Evolutionary conservation across 345 rosid genomes (phyloP), one percentile per base, ranked within the genome.

Genomic region (Turnera subulata): DNA sequence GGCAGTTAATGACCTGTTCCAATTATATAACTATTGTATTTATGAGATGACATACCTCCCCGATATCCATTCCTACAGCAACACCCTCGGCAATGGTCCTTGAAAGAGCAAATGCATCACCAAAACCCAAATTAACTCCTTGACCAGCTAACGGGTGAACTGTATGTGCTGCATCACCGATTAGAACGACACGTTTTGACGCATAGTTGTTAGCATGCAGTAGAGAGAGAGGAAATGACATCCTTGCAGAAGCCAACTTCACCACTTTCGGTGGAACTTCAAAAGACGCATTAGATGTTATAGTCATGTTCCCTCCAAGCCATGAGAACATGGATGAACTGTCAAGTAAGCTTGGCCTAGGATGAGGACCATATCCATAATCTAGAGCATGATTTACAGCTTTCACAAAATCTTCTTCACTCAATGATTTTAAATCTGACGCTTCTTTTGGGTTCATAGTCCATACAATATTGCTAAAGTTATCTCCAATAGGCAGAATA

Each of bases 111-210:
- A 57, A 77, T 46, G 94, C 93, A 63, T 91, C 98, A 48, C 85
- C 92, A 62, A 88, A 88, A 46, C 98, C 98, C 77, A 93, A 58
- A 78, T 93, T 89, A 21, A 89, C 99, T 61, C 98, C 96, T 75
- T 93, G 99, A 62, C 97, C 99, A 32, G 97, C 99, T 72, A 89
- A 74, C 7, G 99, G 99, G 70, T 89, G 97, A 58, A 93, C 88
- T 13, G 97, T 82, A 52, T 89, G 99, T 43, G 99, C 97, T 11
- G 97, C 96, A 78, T 87, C 99, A 44, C 98, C 98, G 13, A 88
- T 50, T 17, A 91, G 85, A 64, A 76, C 96, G 49, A 82, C 77
- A 33, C 76, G 92, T 51, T 70, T 84, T 9, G 95, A 69, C 16
- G 72, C 91, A 58, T 93, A 89, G 61, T 77, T 55, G 6, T 77